phyloP scores from a whole-genome alignment of 1,139 yeast species.

The Blastobotrys petasosporus region DNA sequence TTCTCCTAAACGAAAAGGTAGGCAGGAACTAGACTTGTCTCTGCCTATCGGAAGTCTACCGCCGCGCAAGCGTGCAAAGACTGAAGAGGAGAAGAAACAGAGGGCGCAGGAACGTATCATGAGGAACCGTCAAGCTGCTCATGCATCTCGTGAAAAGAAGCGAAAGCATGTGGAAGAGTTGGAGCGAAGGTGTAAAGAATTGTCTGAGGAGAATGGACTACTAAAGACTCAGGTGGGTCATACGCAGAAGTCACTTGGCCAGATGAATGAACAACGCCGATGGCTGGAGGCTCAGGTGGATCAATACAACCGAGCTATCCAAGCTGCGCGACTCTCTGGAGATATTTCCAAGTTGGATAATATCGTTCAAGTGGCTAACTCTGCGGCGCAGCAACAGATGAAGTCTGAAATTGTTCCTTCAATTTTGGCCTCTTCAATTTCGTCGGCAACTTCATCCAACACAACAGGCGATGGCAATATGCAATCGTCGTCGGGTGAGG shows the following conservation, averaged over 20 bases:
- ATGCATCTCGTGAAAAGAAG: conserved; percentile 94
- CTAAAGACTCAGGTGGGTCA: conserved; percentile 19
- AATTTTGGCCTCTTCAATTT: too few relatives aligned
- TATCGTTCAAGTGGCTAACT: neutral
- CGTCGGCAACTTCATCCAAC: too few relatives aligned
- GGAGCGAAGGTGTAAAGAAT: conserved; percentile 43
- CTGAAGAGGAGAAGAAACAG: conserved; percentile 95
- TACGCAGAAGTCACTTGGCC: conserved; percentile 19
- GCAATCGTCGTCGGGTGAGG: neutral
- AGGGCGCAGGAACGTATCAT: conserved; percentile 87
- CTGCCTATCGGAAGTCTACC: conserved; percentile 53
- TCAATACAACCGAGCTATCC: conserved; percentile 26
- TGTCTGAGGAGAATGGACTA: conserved; percentile 28
- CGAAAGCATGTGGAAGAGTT: conserved; percentile 83
- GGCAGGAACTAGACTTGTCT: conserved; percentile 28
- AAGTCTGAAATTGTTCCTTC: too few relatives aligned
- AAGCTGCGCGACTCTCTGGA: conserved; percentile 29
- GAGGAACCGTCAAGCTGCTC: conserved; percentile 95
- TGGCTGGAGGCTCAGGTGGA: conserved; percentile 26
- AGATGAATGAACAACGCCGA: conserved; percentile 24
- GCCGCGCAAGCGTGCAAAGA: conserved; percentile 93
- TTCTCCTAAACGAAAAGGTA: neutral
- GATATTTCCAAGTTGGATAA: conserved; percentile 26
- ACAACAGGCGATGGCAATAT: too few relatives aligned
- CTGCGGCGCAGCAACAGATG: too few relatives aligned